Evolutionary conservation across 176 grass and related monocot genomes (phyloP).

Genomic region (Alloteropsis semialata): DNA sequence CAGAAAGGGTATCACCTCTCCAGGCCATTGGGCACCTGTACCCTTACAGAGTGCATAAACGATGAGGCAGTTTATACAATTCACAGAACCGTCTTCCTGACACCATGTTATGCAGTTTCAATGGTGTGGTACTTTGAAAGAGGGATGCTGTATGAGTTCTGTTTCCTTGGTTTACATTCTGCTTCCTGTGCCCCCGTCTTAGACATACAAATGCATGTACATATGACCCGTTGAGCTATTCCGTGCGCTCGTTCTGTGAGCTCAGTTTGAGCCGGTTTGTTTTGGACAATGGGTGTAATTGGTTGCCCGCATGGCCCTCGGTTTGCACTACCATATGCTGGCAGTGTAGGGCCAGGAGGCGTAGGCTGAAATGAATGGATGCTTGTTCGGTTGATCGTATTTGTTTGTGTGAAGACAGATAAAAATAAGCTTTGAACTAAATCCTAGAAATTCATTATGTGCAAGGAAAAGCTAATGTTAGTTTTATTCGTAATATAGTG

Average conservation of each 20-base stretch:
- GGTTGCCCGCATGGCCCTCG: not conserved
- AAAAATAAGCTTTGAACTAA: not conserved
- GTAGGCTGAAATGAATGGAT: not conserved
- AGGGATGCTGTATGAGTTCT: slow-evolving; percentile 12
- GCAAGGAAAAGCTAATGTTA: not conserved
- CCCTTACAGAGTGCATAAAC: not conserved
- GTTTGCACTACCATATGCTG: not conserved
- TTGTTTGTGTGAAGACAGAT: not conserved
- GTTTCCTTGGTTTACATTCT: not conserved
- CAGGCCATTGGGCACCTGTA: not conserved
- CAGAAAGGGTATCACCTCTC: not conserved
- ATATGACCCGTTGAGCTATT: slow-evolving; percentile 15
- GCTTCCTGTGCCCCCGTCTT: not conserved
- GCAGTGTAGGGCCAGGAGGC: not conserved
- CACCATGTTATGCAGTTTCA: too few species aligned
- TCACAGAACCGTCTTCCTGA: slow-evolving; percentile 13
- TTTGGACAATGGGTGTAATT: not conserved
- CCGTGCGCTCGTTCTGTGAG: not conserved
- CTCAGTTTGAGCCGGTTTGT: not conserved
- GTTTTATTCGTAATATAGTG: not conserved
- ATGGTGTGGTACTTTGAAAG: slow-evolving; percentile 27
- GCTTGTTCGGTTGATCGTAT: not conserved
- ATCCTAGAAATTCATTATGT: not conserved
- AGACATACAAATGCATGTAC: slow-evolving; percentile 18
- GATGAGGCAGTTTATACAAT: slow-evolving; percentile 10